Evolutionary conservation across 768 basidiomycete genomes (phyloP).

Genomic region (Termitomyces sp.): DNA sequence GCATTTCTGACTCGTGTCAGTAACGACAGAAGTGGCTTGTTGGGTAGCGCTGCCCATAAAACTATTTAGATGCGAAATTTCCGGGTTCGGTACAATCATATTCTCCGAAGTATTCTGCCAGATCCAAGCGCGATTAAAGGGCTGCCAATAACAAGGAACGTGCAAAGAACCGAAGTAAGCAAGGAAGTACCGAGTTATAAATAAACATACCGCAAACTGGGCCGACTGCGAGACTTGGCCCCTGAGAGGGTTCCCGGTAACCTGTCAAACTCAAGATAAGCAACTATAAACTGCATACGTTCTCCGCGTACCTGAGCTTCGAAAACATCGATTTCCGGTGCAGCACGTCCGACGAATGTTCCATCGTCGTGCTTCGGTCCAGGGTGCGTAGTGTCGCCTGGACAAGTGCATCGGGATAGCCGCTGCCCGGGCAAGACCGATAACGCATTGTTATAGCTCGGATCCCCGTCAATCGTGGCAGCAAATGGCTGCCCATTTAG

Average conservation of each 20-base stretch:
- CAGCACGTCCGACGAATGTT: slow-evolving; percentile 68
- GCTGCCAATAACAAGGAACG: slow-evolving; percentile 29
- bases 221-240: slow-evolving; percentile 77
- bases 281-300: slow-evolving; percentile 6
- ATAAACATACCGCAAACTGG: slow-evolving; percentile 59
- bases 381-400: slow-evolving; percentile 64
- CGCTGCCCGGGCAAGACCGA: slow-evolving; percentile 75
- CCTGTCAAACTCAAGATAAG: slow-evolving; percentile 24
- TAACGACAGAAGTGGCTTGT: slow-evolving; percentile 72
- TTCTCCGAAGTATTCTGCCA: slow-evolving; percentile 60
- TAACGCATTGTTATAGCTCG: slow-evolving; percentile 31
- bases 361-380: slow-evolving; percentile 70
- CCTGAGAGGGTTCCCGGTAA: slow-evolving; percentile 35
- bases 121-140: slow-evolving; percentile 65
- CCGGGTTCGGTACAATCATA: slow-evolving; percentile 46
- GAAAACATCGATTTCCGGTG: slow-evolving; percentile 86
- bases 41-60: slow-evolving; percentile 68
- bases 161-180: slow-evolving; percentile 1
- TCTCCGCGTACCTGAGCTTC: slow-evolving; percentile 58
- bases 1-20: slow-evolving; percentile 59
- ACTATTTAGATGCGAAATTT: slow-evolving; percentile 49
- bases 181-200: background rate
- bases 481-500: slow-evolving; percentile 57
- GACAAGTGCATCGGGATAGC: slow-evolving; percentile 78
- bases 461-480: slow-evolving; percentile 53